Base-by-base conservation (phyloP, 345 rosid species). In the Hibiscus mutabilis region DNA sequence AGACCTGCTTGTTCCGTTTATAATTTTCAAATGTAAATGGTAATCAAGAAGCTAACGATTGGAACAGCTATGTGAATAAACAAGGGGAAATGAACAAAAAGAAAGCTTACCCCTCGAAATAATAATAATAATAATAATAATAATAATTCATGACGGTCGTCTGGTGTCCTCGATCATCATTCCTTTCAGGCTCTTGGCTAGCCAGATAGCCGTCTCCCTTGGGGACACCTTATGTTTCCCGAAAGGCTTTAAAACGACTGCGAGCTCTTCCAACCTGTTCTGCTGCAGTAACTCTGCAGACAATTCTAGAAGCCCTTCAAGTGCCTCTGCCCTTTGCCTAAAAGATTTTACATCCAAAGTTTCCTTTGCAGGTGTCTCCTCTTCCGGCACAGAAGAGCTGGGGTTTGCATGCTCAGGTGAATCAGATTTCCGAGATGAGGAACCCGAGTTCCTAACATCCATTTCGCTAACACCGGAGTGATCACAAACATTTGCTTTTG, bases 251-350 rank as follows among this genome's bases (percentile, higher is more conserved):
- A 33, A 33, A 33, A 33, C 37, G 8, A 33, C 7, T 33, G 37
- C 37, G 37, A 33, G 37, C 37, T 33, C 37, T 33, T 33, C 37
- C 37, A 33, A 33, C 37, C 37, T 33, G 7, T 33, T 33, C 37
- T 33, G 37, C 37, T 33, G 37, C 37, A 33, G 37, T 33, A 33
- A 33, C 37, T 33, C 37, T 33, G 37, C 37, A 33, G 37, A 33
- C 37, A 33, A 33, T 33, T 33, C 37, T 33, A 33, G 64, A 21
- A 95, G 93, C 69, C 97, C 99, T 83, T 95, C 99, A 47, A 95
- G 97, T 59, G 99, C 99, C 8, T 95, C 99, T 21, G 99, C 99
- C 80, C 97, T 89, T 81, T 95, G 97, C 83, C 97, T 84, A 77
- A 86, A 95, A 4, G 97, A 92, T 74, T 86, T 95, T 2, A 92